Conservation (phyloP, 2,329 filamentous ascomycete species). For the Hypoxylon sp. region DNA sequence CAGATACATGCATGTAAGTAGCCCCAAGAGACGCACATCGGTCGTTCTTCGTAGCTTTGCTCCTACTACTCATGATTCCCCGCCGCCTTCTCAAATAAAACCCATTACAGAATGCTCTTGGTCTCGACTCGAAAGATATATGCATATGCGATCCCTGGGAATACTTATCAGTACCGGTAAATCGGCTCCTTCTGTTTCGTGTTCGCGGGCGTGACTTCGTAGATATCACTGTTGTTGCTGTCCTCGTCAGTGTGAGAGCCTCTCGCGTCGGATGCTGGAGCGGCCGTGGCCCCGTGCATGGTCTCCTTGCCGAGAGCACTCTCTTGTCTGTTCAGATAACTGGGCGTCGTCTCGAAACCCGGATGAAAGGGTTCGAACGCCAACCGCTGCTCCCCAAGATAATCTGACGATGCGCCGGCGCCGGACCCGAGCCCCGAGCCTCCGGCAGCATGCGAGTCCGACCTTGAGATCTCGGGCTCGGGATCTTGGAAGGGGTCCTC, state of each 20-base stretch:
- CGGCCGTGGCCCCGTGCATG: constrained; percentile 55
- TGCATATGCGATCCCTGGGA: not conserved
- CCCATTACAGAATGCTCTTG: not conserved
- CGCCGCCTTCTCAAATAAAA: constrained; percentile 6
- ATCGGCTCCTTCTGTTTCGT: constrained; percentile 55
- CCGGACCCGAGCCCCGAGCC: constrained; percentile 34
- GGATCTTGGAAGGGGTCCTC: constrained; percentile 54
- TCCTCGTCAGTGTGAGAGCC: constrained; percentile 36
- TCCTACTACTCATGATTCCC: constrained; percentile 5
- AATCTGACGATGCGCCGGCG: constrained; percentile 38
- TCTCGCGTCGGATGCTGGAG: constrained; percentile 36
- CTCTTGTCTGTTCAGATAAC: constrained; percentile 55
- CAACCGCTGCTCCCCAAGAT: constrained; percentile 45
- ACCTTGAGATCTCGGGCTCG: constrained; percentile 41
- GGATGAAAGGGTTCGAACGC: constrained; percentile 53
- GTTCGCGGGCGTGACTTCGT: constrained; percentile 48
- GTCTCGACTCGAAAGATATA: not conserved
- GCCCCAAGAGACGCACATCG: not conserved
- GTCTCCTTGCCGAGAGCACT: constrained; percentile 56
- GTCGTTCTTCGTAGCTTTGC: constrained; percentile 6
- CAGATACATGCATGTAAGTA: constrained; percentile 1
- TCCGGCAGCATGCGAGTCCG: constrained; percentile 31
- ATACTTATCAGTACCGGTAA: constrained; percentile 49
- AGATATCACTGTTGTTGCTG: constrained; percentile 56
- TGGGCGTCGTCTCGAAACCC: constrained; percentile 51